A percentile compares a stretch with the other conserved stretches of the same genome.
These are phyloP conservation scores for Leishmania gerbilli DNA, from an alignment of 208 protist genomes.

Conservation along the genomic window DNA sequence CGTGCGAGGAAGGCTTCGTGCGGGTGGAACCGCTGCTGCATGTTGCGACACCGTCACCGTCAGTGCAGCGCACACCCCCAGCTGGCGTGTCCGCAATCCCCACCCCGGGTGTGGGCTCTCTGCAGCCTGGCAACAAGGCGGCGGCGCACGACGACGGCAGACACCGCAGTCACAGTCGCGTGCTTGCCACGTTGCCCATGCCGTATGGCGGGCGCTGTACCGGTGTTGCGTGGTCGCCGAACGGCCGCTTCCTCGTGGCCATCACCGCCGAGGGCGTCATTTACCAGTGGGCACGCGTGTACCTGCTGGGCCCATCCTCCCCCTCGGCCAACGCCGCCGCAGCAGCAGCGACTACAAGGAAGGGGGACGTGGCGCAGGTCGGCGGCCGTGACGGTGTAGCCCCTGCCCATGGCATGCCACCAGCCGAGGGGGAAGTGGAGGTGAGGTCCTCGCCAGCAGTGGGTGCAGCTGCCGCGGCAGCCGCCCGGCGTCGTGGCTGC, in stretches of 20 bases:
- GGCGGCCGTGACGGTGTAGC: background rate
- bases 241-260: conserved; percentile 52
- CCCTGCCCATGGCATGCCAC: background rate
- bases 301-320: conserved; percentile 28
- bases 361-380: background rate
- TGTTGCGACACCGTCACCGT: background rate
- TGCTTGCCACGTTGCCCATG: conserved; percentile 53
- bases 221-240: conserved; percentile 58
- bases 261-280: conserved; percentile 56
- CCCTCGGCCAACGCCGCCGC: background rate
- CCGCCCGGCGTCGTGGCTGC: conserved; percentile 12
- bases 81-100: background rate
- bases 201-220: conserved; percentile 57
- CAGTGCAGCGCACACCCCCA: background rate
- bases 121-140: background rate
- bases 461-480: background rate
- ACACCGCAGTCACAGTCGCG: conserved; percentile 14
- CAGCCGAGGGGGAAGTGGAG: background rate
- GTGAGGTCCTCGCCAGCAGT: background rate
- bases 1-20: conserved; percentile 70
- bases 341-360: background rate
- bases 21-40: conserved; percentile 30
- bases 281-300: conserved; percentile 65
- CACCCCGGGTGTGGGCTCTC: background rate
- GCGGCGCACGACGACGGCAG: background rate